Evolutionary conservation across 257 asterid genomes (phyloP).

Genomic region (Asclepias syriaca): DNA sequence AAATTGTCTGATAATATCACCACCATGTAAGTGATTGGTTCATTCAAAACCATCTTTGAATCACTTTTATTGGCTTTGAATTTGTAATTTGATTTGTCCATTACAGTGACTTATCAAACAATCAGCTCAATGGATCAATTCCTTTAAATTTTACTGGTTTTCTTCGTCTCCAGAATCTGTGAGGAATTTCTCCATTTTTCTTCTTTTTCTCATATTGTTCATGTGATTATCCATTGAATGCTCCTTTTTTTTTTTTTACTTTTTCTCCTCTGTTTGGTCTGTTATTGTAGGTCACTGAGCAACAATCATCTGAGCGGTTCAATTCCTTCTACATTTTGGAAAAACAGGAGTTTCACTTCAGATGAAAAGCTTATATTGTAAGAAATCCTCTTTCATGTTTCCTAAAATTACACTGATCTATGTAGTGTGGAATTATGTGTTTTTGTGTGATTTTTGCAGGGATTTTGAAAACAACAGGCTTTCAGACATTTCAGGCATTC

Average conservation of each 20-base stretch:
- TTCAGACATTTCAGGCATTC: slow-evolving; percentile 30
- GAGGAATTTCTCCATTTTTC: background rate
- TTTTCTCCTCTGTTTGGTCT: no score
- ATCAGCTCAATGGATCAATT: slow-evolving; percentile 10
- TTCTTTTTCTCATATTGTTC: no score
- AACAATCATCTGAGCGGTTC: slow-evolving; percentile 4
- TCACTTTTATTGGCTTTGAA: background rate
- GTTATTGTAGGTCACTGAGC: background rate
- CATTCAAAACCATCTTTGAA: background rate
- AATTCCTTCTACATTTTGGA: background rate
- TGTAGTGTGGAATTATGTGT: background rate
- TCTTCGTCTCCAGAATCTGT: slow-evolving; percentile 1
- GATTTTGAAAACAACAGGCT: slow-evolving; percentile 34
- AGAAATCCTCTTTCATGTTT: background rate
- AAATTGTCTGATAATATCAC: slow-evolving; percentile 3
- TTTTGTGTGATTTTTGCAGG: slow-evolving; percentile 14
- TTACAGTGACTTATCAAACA: slow-evolving; percentile 5
- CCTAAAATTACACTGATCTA: background rate
- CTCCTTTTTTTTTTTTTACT: no score
- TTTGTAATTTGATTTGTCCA: background rate
- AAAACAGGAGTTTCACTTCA: background rate
- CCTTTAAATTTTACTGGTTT: slow-evolving; percentile 2
- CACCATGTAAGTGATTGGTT: slow-evolving; percentile 2
- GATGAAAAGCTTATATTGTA: slow-evolving; percentile 1
- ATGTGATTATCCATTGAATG: no score